These are phyloP conservation scores for Lodderomyces beijingensis DNA, from an alignment of 1,139 yeast species.

Conservation along the genomic window DNA sequence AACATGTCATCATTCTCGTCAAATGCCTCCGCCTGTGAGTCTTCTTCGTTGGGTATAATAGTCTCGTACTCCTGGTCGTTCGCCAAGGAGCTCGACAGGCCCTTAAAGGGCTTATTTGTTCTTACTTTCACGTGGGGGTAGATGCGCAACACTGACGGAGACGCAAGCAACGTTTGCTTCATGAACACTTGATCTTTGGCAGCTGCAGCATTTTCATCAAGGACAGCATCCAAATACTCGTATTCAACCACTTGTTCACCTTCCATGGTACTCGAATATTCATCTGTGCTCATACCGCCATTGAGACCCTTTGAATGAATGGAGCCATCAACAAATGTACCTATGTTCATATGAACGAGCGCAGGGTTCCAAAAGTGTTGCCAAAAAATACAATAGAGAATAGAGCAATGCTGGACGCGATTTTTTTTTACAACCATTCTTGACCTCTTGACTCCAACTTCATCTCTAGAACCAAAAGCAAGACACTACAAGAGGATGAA, in stretches of 20 bases:
- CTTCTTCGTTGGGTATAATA: slow-evolving; percentile 33
- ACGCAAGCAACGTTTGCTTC: slow-evolving; percentile 34
- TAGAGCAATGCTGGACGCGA: not conserved
- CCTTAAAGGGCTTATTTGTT: slow-evolving; percentile 29
- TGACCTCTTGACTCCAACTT: not conserved
- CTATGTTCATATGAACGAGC: no score
- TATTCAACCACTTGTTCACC: no score
- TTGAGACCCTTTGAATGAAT: no score
- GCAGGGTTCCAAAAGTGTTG: no score
- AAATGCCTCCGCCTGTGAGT: slow-evolving; percentile 38
- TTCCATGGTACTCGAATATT: no score
- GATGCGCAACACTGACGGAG: slow-evolving; percentile 33
- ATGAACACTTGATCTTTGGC: slow-evolving; percentile 10
- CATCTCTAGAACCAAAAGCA: no score
- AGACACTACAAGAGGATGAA: no score
- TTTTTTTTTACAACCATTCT: not conserved
- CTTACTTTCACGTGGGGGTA: slow-evolving; percentile 31
- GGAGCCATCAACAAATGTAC: no score
- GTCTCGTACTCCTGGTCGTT: slow-evolving; percentile 40
- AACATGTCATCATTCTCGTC: slow-evolving; percentile 21
- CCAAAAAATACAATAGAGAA: not conserved
- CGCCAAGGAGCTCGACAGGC: slow-evolving; percentile 29
- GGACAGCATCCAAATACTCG: no score
- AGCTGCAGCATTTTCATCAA: no score
- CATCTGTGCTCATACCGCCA: no score